Evolutionary conservation across 1,284 basidiomycete species (phyloP), one percentile per base, ranked within the genome.

Genomic region (Fistulinella cinereoalba): DNA sequence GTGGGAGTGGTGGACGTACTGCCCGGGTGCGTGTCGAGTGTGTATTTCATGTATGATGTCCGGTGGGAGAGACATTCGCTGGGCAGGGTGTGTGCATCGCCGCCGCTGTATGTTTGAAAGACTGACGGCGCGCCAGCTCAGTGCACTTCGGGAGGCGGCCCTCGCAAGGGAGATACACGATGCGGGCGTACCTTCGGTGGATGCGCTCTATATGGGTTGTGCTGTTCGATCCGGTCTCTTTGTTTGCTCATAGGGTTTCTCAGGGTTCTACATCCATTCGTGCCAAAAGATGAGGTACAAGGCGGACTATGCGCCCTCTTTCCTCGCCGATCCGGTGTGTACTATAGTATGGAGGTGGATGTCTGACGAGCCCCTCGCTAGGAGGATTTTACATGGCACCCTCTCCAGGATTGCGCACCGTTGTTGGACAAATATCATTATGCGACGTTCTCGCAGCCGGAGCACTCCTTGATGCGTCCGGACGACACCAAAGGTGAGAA

Each of bases 261-360:
- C 38, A 95, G 93, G 94, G 3, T 97, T 84, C 66, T 97, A 97
- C 67, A 88, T 97, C 42, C 80, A 96, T 55, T 83, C 85, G 0
- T 99, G 95, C 58, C 80, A 74, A 45, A 99, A 99, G 70, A 99
- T 99, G 97, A 77, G 78, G 49, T 99, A 99, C 71, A 99, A 99
- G 67, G 93, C 85, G 21, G 90, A 96, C 44, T 99, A 95, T 56
- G 65, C 73, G 0, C 96, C 97, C 0, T 94, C 92, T 5, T 91
- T 81, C 60, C 75, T 99, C 7, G 81, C 87, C 12, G 96, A 99
- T 67, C 92, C 94, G 9, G 88, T 92, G 55, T 76, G 44, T 3
- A 32, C 11, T 47, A 12, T 36, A 43, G 34, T 9, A 28, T 45
- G n/a, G 37, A 19, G 25, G 23, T 28, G 28, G 15, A 16, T 38